Percentiles rank a stretch among this genome's conserved stretches.
Conservation (phyloP, 495 filamentous ascomycete genomes). For the Penicillium tannophilum region DNA sequence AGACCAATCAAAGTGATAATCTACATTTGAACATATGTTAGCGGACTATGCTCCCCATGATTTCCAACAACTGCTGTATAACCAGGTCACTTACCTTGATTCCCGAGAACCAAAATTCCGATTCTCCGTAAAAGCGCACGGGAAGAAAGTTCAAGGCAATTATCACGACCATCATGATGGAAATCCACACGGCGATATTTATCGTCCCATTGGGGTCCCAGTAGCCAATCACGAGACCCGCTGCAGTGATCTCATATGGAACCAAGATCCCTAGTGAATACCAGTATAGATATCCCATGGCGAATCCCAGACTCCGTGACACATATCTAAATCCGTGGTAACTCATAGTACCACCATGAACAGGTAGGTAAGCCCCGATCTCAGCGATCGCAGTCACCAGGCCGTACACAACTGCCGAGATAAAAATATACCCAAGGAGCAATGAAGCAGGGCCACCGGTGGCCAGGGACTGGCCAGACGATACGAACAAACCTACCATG, state of each 20-base stretch:
- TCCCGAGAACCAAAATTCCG: slow-evolving; percentile 72
- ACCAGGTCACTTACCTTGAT: slow-evolving; percentile 54
- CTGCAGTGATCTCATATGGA: slow-evolving; percentile 66
- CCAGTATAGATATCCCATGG: slow-evolving; percentile 64
- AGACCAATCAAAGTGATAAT: slow-evolving; percentile 73
- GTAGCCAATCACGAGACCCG: slow-evolving; percentile 70
- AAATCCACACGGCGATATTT: slow-evolving; percentile 64
- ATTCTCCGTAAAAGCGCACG: slow-evolving; percentile 68
- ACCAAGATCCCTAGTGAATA: slow-evolving; percentile 69
- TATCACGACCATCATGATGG: slow-evolving; percentile 70
- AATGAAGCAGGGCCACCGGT: slow-evolving; percentile 64
- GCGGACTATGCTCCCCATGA: too few relatives aligned
- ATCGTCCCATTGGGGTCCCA: slow-evolving; percentile 53
- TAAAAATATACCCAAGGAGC: slow-evolving; percentile 64
- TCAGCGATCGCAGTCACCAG: slow-evolving; percentile 67
- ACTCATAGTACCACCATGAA: slow-evolving; percentile 59
- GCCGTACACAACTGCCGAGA: slow-evolving; percentile 60
- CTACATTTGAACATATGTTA: not conserved
- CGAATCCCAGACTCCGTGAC: slow-evolving; percentile 63
- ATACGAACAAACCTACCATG: slow-evolving; percentile 42
- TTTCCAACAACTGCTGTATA: not conserved
- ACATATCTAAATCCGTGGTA: slow-evolving; percentile 62
- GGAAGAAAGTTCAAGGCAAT: slow-evolving; percentile 67
- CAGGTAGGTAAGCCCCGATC: slow-evolving; percentile 64
- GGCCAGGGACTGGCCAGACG: slow-evolving; percentile 60